Evolutionary conservation across 352 stramenopile species (phyloP).

Genomic region (Blastocystis sp.): DNA sequence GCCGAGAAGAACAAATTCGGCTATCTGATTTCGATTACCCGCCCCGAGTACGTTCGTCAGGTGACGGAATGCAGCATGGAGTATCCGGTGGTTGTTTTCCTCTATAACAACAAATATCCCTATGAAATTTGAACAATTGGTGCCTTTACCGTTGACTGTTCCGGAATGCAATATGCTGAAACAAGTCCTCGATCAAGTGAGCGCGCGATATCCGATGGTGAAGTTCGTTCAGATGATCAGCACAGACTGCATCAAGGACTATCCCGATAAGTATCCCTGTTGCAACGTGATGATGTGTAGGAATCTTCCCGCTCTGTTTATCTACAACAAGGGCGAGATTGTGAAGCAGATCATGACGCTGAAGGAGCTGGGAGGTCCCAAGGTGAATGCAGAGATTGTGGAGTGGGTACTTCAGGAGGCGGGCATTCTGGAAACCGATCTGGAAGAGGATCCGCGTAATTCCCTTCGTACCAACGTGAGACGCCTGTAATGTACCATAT

Average conservation of each 20-base stretch:
- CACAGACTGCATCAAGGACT: constrained; percentile 79
- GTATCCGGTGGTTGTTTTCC: constrained; percentile 71
- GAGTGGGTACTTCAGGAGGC: constrained; percentile 73
- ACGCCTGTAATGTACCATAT: constrained; percentile 20
- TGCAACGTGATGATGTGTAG: constrained; percentile 3
- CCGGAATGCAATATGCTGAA: constrained; percentile 81
- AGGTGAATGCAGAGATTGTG: constrained; percentile 60
- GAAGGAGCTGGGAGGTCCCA: constrained; percentile 69
- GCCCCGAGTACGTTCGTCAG: constrained; percentile 80
- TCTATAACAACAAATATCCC: constrained; percentile 70
- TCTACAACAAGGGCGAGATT: constrained; percentile 77
- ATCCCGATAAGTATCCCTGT: constrained; percentile 64
- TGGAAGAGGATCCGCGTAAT: constrained; percentile 62
- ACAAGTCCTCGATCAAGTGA: constrained; percentile 70
- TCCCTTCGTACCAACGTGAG: constrained; percentile 44
- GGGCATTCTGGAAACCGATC: constrained; percentile 67
- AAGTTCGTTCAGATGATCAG: constrained; percentile 84
- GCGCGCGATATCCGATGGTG: constrained; percentile 73
- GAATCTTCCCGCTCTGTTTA: constrained; percentile 81
- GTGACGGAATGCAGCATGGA: constrained; percentile 77
- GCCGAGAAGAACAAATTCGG: constrained; percentile 69
- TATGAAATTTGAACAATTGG: not conserved
- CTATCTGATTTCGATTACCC: constrained; percentile 76
- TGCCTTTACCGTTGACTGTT: constrained; percentile 58
- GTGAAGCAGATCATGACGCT: constrained; percentile 77